A percentile compares a stretch with the other conserved stretches of the same genome.
Evolutionary conservation across 805 yeast genomes (phyloP).

Genomic region (Spathaspora hagerdaliae): DNA sequence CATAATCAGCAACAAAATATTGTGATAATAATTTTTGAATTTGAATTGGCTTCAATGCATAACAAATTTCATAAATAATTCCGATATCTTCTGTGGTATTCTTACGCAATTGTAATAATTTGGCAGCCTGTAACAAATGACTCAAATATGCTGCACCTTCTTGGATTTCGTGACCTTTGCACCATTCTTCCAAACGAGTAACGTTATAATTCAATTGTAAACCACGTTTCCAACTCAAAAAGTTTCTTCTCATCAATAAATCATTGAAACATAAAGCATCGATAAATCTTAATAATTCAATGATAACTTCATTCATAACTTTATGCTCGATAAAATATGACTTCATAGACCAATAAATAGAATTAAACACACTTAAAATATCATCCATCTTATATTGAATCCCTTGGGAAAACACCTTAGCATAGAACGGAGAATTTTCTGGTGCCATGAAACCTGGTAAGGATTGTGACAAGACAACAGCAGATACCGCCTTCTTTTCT

Average conservation of each 20-base stretch:
- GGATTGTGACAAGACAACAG: conserved; percentile 90
- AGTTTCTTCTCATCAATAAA: conserved; percentile 88
- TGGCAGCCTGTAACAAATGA: conserved; percentile 89
- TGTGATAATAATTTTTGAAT: conserved; percentile 87
- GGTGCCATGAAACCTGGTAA: conserved; percentile 94
- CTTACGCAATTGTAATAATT: conserved; percentile 87
- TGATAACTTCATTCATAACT: conserved; percentile 78
- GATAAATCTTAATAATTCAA: conserved; percentile 78
- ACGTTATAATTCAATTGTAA: conserved; percentile 94
- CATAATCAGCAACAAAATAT: conserved; percentile 90
- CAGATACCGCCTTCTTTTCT: conserved; percentile 90
- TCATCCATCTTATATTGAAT: conserved; percentile 91
- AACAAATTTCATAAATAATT: conserved; percentile 90
- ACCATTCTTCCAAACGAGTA: conserved; percentile 97
- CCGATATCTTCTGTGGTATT: conserved; percentile 85
- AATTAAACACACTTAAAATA: conserved; percentile 81
- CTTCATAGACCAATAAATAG: conserved; percentile 89
- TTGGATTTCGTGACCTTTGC: conserved; percentile 85
- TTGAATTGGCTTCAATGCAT: conserved; percentile 91
- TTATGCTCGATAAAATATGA: conserved; percentile 82
- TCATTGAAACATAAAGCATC: conserved; percentile 95
- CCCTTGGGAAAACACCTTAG: conserved; percentile 72
- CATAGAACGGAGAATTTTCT: conserved; percentile 74
- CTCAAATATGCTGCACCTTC: conserved; percentile 82
- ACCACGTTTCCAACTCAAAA: conserved; percentile 96